These are phyloP conservation scores for Colletotrichum theobromicola DNA, from an alignment of 2,329 filamentous ascomycete genomes.

Conservation along the genomic window DNA sequence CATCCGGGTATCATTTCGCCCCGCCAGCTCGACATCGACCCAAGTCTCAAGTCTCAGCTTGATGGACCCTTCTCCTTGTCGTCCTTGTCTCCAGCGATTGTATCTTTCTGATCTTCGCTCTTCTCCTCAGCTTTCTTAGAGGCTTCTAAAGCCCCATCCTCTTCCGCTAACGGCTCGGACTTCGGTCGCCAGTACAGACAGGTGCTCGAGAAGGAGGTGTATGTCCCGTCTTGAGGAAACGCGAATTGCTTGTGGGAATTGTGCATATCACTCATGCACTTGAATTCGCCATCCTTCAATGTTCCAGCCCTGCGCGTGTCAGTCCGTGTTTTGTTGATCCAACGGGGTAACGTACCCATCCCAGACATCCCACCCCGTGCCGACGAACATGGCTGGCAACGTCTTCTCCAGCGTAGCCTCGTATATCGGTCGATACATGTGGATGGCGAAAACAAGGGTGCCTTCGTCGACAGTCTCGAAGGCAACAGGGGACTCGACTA, in stretches of 20 bases:
- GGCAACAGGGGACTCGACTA: conserved; percentile 56
- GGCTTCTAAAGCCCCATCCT: neutral
- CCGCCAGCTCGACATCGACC: neutral
- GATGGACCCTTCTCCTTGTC: neutral
- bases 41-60: neutral
- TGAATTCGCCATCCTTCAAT: conserved; percentile 29
- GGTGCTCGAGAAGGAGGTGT: conserved; percentile 45
- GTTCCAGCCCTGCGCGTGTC: neutral
- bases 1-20: neutral
- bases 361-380: conserved; percentile 58
- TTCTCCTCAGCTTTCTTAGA: neutral
- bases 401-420: conserved; percentile 49
- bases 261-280: conserved; percentile 37
- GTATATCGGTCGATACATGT: conserved; percentile 62
- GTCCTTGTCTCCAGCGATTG: neutral
- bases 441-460: conserved; percentile 67
- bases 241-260: conserved; percentile 30
- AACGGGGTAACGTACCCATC: conserved; percentile 44
- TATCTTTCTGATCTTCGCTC: neutral
- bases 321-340: neutral
- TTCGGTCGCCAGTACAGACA: conserved; percentile 41
- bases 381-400: conserved; percentile 61
- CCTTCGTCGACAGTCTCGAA: conserved; percentile 52
- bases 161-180: neutral
- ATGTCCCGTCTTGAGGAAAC: conserved; percentile 43